Conservation (phyloP, 1,284 basidiomycete species). For the Fistulinella staudtii region DNA sequence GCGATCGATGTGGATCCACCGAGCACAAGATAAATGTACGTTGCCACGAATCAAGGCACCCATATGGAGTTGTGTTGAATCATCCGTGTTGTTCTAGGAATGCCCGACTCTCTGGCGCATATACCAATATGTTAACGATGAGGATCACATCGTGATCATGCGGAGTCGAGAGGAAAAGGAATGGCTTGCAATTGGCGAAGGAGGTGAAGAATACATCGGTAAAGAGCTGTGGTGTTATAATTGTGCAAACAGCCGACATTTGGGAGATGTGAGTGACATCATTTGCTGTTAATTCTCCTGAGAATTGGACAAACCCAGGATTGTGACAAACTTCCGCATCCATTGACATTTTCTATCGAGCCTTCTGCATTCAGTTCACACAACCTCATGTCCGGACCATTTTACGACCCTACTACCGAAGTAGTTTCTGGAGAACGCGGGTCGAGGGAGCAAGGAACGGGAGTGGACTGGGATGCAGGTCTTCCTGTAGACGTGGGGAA, state of each 20-base stretch:
- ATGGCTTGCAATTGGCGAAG: slow-evolving; percentile 52
- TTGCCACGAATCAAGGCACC: slow-evolving; percentile 9
- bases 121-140: slow-evolving; percentile 70
- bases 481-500: slow-evolving; percentile 62
- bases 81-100: slow-evolving; percentile 47
- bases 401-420: slow-evolving; percentile 45
- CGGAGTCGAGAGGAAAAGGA: slow-evolving; percentile 48
- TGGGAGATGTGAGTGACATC: slow-evolving; percentile 71
- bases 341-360: slow-evolving; percentile 48
- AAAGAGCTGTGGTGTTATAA: slow-evolving; percentile 85
- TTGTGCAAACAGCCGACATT: slow-evolving; percentile 76
- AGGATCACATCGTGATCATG: slow-evolving; percentile 50
- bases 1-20: slow-evolving; percentile 71
- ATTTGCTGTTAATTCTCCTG: neutral
- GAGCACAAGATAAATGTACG: slow-evolving; percentile 68
- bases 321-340: slow-evolving; percentile 55
- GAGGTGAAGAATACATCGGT: slow-evolving; percentile 75
- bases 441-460: slow-evolving; percentile 13
- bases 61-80: neutral
- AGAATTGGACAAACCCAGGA: slow-evolving; percentile 47
- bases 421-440: slow-evolving; percentile 11
- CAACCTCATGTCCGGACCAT: slow-evolving; percentile 72
- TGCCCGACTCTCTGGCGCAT: slow-evolving; percentile 87
- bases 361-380: slow-evolving; percentile 74
- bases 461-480: slow-evolving; percentile 39